Evolutionary conservation across 352 stramenopile species (phyloP).

Genomic region (Pythium phragmitis): DNA sequence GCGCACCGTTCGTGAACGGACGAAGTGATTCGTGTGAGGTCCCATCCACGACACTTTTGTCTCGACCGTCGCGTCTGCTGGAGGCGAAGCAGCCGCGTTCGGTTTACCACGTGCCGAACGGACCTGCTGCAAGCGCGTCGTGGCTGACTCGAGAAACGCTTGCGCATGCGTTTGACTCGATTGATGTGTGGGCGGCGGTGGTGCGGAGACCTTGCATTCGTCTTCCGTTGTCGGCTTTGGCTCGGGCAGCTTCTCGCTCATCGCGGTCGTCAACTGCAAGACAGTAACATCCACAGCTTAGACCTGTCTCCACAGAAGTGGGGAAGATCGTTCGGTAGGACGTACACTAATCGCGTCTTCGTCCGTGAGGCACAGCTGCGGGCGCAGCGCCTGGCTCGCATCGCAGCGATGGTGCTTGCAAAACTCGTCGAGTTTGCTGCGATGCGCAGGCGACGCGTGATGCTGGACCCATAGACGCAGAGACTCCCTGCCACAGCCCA

Average conservation of each 20-base stretch:
- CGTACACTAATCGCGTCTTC: constrained; percentile 31
- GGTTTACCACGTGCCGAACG: background rate
- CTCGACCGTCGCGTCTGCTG: background rate
- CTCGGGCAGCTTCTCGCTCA: background rate
- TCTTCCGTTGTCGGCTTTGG: background rate
- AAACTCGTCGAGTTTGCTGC: constrained; percentile 42
- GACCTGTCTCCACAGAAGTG: background rate
- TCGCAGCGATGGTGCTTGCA: constrained; percentile 61
- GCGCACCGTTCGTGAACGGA: constrained; percentile 6
- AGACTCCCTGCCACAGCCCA: constrained; percentile 9
- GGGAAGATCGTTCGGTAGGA: background rate
- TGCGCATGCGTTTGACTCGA: constrained; percentile 12
- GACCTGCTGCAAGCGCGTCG: constrained; percentile 35
- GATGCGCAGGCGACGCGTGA: constrained; percentile 36
- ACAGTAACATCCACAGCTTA: no score
- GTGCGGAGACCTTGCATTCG: background rate
- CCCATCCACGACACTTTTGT: constrained; percentile 16
- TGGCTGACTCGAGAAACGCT: constrained; percentile 47
- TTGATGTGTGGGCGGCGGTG: background rate
- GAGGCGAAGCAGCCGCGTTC: background rate
- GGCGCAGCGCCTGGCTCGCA: constrained; percentile 33
- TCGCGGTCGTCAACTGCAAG: background rate
- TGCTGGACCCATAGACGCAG: constrained; percentile 36
- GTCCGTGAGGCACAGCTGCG: constrained; percentile 39
- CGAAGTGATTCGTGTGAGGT: constrained; percentile 3